A percentile compares a stretch with the other conserved stretches of the same genome.
Evolutionary conservation across 768 basidiomycete species (phyloP).

Genomic region (Xerocomellus amylosporus): DNA sequence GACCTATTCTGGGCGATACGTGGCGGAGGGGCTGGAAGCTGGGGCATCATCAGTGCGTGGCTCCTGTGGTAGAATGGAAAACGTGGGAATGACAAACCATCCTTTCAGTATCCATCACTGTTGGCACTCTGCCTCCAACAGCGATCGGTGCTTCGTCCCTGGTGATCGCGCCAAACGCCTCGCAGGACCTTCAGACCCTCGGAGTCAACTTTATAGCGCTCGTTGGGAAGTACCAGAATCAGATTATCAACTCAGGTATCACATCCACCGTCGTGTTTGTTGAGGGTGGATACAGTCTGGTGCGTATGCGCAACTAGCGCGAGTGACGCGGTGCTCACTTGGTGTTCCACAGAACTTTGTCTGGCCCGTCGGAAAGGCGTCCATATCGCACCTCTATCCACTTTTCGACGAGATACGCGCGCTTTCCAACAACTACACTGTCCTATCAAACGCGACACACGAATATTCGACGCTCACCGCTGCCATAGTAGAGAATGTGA

Average conservation of each 20-base stretch:
- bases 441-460: conserved; percentile 12
- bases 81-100: background rate
- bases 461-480: conserved; percentile 12
- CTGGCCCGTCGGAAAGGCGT: conserved; percentile 5
- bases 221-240: conserved; percentile 19
- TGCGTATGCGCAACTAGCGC: background rate
- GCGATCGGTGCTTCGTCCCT: conserved; percentile 8
- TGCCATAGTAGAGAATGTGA: conserved; percentile 1
- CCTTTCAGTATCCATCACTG: conserved; percentile 13
- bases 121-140: conserved; percentile 11
- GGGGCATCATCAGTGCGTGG: conserved; percentile 39
- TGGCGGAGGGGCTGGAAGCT: conserved; percentile 51
- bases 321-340: background rate
- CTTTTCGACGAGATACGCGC: conserved; percentile 14
- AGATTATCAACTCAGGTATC: conserved; percentile 10
- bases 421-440: conserved; percentile 8
- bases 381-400: conserved; percentile 12
- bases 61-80: background rate
- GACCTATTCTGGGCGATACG: conserved; percentile 56
- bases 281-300: conserved; percentile 2
- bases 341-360: conserved; percentile 2
- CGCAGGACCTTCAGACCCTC: conserved; percentile 9
- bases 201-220: conserved; percentile 16
- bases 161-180: conserved; percentile 8
- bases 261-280: background rate